Conservation (phyloP, 768 basidiomycete species). For the Lentinula guzmanii region DNA sequence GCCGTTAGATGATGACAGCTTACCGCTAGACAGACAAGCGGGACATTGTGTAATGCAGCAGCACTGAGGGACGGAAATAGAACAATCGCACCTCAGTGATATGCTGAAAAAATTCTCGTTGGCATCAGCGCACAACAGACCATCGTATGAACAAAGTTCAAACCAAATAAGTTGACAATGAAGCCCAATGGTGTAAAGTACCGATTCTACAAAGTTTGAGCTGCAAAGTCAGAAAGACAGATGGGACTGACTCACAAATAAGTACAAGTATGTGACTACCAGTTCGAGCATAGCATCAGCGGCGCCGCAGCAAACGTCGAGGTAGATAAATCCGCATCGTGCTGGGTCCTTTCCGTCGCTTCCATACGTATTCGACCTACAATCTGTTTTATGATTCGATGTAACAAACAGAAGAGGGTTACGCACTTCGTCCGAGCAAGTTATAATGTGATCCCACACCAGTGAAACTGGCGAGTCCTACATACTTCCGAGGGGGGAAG, state of each 20-base stretch:
- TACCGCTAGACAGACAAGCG: not conserved
- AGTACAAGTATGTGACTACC: not conserved
- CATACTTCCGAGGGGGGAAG: not conserved
- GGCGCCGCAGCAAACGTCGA: no score
- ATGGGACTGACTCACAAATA: not conserved
- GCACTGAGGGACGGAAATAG: not conserved
- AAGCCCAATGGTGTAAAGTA: not conserved
- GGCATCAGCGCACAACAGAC: not conserved
- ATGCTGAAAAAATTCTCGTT: not conserved
- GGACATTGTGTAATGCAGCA: no score
- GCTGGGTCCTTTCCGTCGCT: not conserved
- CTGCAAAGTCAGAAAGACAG: not conserved
- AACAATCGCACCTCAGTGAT: not conserved
- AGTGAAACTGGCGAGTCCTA: not conserved
- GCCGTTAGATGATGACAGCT: not conserved
- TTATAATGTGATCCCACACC: not conserved
- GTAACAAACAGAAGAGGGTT: not conserved
- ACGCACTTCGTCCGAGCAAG: not conserved
- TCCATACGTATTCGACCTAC: slow-evolving; percentile 1
- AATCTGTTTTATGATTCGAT: not conserved
- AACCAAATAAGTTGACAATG: not conserved
- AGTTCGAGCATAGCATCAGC: not conserved
- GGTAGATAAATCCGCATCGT: not conserved
- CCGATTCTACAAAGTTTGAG: not conserved
- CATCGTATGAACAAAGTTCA: no score